These are phyloP conservation scores for Patellifolia procumbens DNA, from an alignment of 179 eudicot genomes.

Conservation along the genomic window DNA sequence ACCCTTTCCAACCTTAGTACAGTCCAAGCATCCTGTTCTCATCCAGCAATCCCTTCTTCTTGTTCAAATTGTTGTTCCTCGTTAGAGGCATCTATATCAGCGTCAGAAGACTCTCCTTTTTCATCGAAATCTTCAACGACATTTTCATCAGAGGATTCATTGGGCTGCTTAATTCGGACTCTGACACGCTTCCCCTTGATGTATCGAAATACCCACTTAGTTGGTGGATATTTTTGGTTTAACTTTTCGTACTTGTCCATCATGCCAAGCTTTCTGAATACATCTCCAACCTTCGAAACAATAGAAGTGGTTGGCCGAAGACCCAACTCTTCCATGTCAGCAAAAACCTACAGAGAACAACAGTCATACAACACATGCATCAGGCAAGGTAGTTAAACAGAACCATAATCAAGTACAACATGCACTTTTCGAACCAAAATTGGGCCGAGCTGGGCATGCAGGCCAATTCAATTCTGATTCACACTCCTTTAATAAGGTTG, in stretches of 20 bases:
- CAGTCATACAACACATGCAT: neutral
- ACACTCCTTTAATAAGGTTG: too few relatives aligned
- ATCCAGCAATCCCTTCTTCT: conserved; percentile 21
- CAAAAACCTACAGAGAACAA: conserved; percentile 55
- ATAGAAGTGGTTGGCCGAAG: conserved; percentile 65
- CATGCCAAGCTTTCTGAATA: conserved; percentile 76
- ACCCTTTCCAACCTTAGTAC: neutral
- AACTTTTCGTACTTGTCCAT: conserved; percentile 73
- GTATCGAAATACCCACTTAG: conserved; percentile 77
- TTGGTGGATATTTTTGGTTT: conserved; percentile 80
- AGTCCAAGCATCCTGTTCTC: neutral
- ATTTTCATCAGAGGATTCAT: conserved; percentile 28
- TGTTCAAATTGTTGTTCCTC: conserved; percentile 28
- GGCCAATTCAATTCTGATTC: too few relatives aligned
- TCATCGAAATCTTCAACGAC: conserved; percentile 21
- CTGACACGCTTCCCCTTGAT: conserved; percentile 80
- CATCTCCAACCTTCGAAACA: conserved; percentile 73
- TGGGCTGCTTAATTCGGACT: conserved; percentile 45
- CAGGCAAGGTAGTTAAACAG: neutral
- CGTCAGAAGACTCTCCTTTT: conserved; percentile 12
- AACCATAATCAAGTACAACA: neutral
- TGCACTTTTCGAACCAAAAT: neutral
- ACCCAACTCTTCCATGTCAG: conserved; percentile 98
- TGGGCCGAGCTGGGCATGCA: too few relatives aligned
- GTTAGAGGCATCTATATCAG: conserved; percentile 3